Base-by-base conservation (phyloP, 305 asterid species). In the Solanum aculeatissimum region DNA sequence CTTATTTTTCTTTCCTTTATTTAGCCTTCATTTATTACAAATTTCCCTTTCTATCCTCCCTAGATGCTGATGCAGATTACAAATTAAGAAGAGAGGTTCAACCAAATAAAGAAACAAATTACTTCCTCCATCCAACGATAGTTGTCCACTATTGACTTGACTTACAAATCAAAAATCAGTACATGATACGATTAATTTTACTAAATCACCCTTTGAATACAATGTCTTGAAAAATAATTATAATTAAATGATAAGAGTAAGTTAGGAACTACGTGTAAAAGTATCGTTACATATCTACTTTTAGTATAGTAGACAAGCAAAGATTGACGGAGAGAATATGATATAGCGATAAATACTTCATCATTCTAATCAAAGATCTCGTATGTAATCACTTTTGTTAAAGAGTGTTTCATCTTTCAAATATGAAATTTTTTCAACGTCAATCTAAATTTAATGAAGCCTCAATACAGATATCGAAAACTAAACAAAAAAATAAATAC, bases 21-120 rank as follows among this genome's bases (percentile, higher is more conserved):
- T 83, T 86, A 21, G 35, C 85, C 80, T 58, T 63, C 43, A 81
- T 40, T 27, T n/a, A 43, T 83, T 58, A 68, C 70, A n/a, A 29
- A 29, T 35, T 78, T 58, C 69, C 84, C 62, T 53, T 54, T 57
- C 18, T 45, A 72, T 19, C 84, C 82, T 27, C 43, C 47, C 62
- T 32, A 27, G 66, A 51, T 80, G 18, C 58, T 77, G 65, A 51
- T 77, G 65, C 47, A 51, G 19, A 38, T 63, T 14, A 1, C 21
- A 63, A 2, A 14, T 63, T 63, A 63, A 63, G 12, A 63, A 63
- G 4, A 27, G n/a, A 27, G 42, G 21, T 27, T 63, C 42, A 63
- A 63, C 42, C n/a, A 27, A 63, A 63, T 2, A 62, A 25, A 25
- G 35, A 25, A 63, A 13, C n/a, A 25, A 63, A 14, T 58, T 58